Evolutionary conservation across 2,329 filamentous ascomycete genomes (phyloP), one percentile per base, ranked within the genome.

Genomic region (Penicillium sp.): DNA sequence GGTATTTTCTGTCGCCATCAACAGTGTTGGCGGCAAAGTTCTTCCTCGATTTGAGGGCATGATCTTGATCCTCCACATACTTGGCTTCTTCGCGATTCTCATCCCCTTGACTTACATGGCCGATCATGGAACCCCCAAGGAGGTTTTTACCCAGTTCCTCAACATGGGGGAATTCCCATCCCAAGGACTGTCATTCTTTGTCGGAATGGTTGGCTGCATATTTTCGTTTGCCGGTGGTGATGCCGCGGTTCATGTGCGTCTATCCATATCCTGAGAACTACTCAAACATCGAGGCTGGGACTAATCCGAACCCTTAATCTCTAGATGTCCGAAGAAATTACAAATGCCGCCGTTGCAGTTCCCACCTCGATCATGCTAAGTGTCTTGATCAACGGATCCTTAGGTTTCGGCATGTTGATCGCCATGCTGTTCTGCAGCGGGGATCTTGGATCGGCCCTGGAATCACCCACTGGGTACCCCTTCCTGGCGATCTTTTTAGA

Each of bases 71-170:
- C 64, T 83, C 4, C 82, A 84, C 56, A 70, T 83, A n/a, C 65
- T 79, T 15, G 82, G 81, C 4, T 80, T 83, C 65, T 80, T 83
- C 56, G 81, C 77, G 0, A 79, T 83, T 54, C 67, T 84, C 12
- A 78, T 83, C 25, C 74, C 78, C 0, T 66, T 83, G 4, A 72
- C 76, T 59, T 72, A 76, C 1, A 70, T 79, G 53, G 75, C 77
- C 0, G 75, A 77, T 1, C 71, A 73, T 9, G 73, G 76, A 41
- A 72, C 74, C 19, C 70, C 77, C 0, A 65, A 73, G 15, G 72
- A 75, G 4, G 77, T 82, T 0, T 81, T 83, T 57, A 77, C 77
- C 4, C 68, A 74, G 1, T 83, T 83, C 60, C 70, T 74, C 21
- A 82, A 83, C 55, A 56, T 67, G 17, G 80, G 79, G 0, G 69